Conservation (phyloP, 208 protist species). For the Trypanosoma theileri region DNA sequence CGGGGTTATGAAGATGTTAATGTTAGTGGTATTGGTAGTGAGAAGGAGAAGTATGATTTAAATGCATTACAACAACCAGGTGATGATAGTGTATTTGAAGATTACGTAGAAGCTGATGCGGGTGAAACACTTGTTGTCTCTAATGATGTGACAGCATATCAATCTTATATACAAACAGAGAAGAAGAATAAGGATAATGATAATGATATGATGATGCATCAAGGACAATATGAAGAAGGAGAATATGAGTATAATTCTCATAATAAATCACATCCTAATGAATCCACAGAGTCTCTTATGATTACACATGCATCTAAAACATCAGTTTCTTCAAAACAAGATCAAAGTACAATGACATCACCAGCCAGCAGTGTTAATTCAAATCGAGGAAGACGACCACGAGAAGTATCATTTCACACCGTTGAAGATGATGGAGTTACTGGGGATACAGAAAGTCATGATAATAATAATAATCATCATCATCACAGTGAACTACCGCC, state of each 20-base stretch:
- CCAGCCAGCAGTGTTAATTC: constrained; percentile 10
- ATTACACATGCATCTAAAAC: neutral
- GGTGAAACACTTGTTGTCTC: neutral
- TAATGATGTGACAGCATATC: neutral
- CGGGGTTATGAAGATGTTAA: constrained; percentile 1
- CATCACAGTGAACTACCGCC: neutral
- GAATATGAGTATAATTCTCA: no score
- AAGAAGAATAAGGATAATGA: neutral
- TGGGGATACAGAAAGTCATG: neutral
- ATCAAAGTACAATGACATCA: constrained; percentile 28
- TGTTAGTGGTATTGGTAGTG: neutral
- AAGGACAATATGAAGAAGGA: no score
- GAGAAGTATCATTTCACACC: constrained; percentile 21
- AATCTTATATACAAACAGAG: neutral
- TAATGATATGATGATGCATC: neutral
- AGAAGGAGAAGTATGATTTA: constrained; percentile 35
- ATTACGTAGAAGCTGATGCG: constrained; percentile 21
- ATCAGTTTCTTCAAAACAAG: constrained; percentile 13
- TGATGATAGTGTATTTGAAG: constrained; percentile 77
- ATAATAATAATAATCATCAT: neutral
- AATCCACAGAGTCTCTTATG: no score
- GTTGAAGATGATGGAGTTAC: neutral
- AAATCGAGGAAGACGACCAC: neutral
- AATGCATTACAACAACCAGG: constrained; percentile 58
- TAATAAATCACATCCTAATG: no score